These are phyloP conservation scores for Trametes elegans DNA, from an alignment of 768 basidiomycete genomes.

Conservation along the genomic window DNA sequence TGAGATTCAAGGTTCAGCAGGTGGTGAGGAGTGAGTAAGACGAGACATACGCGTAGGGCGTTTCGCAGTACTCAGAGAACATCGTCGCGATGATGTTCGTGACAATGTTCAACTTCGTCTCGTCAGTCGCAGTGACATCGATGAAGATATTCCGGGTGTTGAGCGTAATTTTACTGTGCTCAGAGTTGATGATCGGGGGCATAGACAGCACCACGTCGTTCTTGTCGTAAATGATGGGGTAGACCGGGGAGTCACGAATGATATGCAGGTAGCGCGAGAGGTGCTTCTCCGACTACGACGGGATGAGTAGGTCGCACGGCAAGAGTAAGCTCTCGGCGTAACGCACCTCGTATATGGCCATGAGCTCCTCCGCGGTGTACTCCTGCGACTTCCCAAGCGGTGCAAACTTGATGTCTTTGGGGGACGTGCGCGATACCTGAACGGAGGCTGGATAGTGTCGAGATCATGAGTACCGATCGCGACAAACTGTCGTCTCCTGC, in stretches of 20 bases:
- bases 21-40: not conserved
- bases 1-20: not conserved
- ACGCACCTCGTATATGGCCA: slow-evolving; percentile 89
- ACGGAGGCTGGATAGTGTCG: slow-evolving; percentile 83
- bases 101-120: slow-evolving; percentile 95
- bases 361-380: slow-evolving; percentile 87
- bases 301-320: too few species aligned
- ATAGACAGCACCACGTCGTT: slow-evolving; percentile 88
- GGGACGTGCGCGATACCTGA: slow-evolving; percentile 78
- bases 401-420: slow-evolving; percentile 91
- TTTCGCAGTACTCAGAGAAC: slow-evolving; percentile 95
- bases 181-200: slow-evolving; percentile 98
- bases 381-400: slow-evolving; percentile 78
- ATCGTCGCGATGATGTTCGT: slow-evolving; percentile 94
- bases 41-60: slow-evolving; percentile 84
- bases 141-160: slow-evolving; percentile 95
- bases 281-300: slow-evolving; percentile 86
- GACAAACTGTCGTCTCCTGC: slow-evolving; percentile 84
- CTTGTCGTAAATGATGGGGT: slow-evolving; percentile 95
- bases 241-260: slow-evolving; percentile 92
- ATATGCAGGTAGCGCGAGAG: slow-evolving; percentile 86
- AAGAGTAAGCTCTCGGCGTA: too few species aligned
- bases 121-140: slow-evolving; percentile 94
- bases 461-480: slow-evolving; percentile 98
- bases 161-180: slow-evolving; percentile 94